Evolutionary conservation across 1,284 basidiomycete genomes (phyloP).

Genomic region (Boletellus dicymbophilus): DNA sequence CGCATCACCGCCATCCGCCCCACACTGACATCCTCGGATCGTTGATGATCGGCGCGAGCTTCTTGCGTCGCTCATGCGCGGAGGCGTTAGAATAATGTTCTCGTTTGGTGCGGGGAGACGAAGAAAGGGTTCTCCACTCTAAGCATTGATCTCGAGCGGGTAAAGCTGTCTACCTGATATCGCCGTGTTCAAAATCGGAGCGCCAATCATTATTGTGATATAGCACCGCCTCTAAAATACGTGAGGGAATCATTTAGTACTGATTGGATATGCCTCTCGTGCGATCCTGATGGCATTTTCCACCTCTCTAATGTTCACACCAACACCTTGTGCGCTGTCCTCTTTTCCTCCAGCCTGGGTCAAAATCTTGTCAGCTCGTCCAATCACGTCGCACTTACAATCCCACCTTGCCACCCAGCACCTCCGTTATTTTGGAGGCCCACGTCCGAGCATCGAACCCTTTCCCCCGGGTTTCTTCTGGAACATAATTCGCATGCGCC

Average conservation of each 20-base stretch:
- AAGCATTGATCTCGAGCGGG: slow-evolving; percentile 45
- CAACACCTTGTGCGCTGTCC: slow-evolving; percentile 87
- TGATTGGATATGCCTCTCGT: slow-evolving; percentile 40
- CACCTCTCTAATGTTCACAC: slow-evolving; percentile 64
- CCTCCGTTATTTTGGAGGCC: slow-evolving; percentile 75
- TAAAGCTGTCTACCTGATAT: slow-evolving; percentile 34
- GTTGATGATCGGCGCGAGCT: slow-evolving; percentile 44
- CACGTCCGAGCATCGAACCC: slow-evolving; percentile 82
- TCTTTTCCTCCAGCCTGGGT: slow-evolving; percentile 89
- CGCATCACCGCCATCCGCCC: slow-evolving; percentile 26
- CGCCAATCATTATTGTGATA: background rate
- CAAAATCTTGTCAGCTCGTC: slow-evolving; percentile 13
- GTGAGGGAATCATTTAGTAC: background rate
- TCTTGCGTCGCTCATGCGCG: slow-evolving; percentile 47
- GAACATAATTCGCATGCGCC: slow-evolving; percentile 87
- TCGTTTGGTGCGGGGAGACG: slow-evolving; percentile 46
- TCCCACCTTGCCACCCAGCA: slow-evolving; percentile 86
- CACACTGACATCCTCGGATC: slow-evolving; percentile 48
- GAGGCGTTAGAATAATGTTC: slow-evolving; percentile 61
- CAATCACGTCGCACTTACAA: background rate
- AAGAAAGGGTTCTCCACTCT: slow-evolving; percentile 53
- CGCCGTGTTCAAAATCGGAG: too few species aligned
- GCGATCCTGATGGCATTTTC: slow-evolving; percentile 72
- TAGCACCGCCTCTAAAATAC: background rate
- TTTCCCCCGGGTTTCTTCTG: slow-evolving; percentile 60